Evolutionary conservation across 78 protist species (phyloP).

Genomic region (Bigelowiella natans): DNA sequence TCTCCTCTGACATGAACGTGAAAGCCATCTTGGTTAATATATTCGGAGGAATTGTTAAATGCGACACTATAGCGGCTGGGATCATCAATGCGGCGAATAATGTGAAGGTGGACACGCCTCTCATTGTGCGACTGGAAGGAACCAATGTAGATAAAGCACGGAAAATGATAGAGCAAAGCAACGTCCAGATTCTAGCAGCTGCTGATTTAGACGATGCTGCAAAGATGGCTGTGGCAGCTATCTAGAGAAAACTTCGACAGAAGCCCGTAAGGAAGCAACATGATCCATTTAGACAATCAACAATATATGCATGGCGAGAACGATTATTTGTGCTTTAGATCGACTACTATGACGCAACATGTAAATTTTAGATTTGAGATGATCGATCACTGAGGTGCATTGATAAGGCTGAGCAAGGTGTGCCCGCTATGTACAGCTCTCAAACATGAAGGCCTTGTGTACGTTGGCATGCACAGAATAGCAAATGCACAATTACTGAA

Average conservation of each 20-base stretch:
- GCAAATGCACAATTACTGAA: no score
- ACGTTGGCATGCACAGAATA: no score
- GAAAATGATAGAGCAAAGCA: constrained; percentile 51
- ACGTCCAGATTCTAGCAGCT: constrained; percentile 50
- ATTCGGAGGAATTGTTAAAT: constrained; percentile 50
- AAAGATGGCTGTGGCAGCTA: constrained; percentile 38
- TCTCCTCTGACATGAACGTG: constrained; percentile 54
- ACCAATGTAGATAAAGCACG: constrained; percentile 62
- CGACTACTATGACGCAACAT: no score
- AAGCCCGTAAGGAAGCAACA: no score
- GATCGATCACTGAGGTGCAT: no score
- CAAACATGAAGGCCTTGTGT: no score
- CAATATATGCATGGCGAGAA: no score
- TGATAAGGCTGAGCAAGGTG: no score
- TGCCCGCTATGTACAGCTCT: no score
- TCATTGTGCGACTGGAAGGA: constrained; percentile 55
- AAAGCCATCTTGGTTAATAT: constrained; percentile 35
- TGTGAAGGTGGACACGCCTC: constrained; percentile 23
- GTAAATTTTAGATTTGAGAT: no score
- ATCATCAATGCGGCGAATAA: not conserved
- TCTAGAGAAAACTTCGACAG: not conserved
- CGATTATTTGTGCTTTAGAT: no score
- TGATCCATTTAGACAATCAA: no score
- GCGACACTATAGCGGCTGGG: constrained; percentile 35
- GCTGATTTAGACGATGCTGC: constrained; percentile 80